These are phyloP conservation scores for Spirogloea muscicola DNA, from an alignment of 139 green algal genomes.

Conservation along the genomic window DNA sequence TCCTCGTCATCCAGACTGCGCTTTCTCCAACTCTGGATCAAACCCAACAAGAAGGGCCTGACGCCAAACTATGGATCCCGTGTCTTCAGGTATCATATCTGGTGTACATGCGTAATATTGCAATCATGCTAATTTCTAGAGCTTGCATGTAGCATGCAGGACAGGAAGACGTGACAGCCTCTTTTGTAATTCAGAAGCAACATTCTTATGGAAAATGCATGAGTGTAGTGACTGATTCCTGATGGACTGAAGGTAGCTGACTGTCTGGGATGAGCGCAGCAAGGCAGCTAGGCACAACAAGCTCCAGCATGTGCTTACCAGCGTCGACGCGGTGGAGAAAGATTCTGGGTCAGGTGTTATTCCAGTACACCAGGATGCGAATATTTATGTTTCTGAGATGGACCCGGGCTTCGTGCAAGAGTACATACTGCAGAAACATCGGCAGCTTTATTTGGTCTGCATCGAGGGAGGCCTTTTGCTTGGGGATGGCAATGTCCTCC, in stretches of 20 bases:
- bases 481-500: background rate
- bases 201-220: too few species aligned
- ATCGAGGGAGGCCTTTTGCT: constrained; percentile 35
- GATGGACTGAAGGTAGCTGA: too few species aligned
- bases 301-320: constrained; percentile 46
- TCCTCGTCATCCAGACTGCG: constrained; percentile 42
- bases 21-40: constrained; percentile 49
- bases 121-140: too few species aligned
- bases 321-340: constrained; percentile 4
- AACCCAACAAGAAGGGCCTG: constrained; percentile 22
- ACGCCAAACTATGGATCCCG: constrained; percentile 46
- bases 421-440: constrained; percentile 20
- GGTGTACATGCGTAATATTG: too few species aligned
- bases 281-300: constrained; percentile 40
- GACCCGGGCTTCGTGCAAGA: background rate
- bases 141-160: too few species aligned
- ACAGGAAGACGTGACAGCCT: too few species aligned
- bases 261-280: too few species aligned
- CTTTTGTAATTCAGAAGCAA: too few species aligned
- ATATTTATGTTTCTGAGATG: constrained; percentile 43
- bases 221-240: too few species aligned
- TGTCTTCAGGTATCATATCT: constrained; percentile 26
- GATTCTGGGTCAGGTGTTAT: constrained; percentile 35
- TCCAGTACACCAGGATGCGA: constrained; percentile 45
- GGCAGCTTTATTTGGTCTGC: constrained; percentile 46